Conservation (phyloP, 371 early-diverging fungal species). For the Mucor indicus region DNA sequence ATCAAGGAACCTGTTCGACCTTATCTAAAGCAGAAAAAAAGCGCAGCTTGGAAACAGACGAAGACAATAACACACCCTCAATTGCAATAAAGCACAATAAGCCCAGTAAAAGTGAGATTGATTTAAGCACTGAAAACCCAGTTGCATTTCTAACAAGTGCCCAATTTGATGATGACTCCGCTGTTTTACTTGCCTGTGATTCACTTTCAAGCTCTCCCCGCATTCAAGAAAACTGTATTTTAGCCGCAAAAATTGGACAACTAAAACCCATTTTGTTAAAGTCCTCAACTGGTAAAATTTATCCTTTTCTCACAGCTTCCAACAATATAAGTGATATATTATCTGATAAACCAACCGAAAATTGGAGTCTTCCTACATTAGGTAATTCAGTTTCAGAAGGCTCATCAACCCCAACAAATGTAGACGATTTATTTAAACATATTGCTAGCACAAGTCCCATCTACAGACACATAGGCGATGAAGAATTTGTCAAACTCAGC, state of each 20-base stretch:
- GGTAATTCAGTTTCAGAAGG: slow-evolving; percentile 7
- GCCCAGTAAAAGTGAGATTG: slow-evolving; percentile 1
- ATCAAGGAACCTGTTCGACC: slow-evolving; percentile 1
- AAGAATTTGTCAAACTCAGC: slow-evolving; percentile 2
- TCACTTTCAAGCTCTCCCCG: slow-evolving; percentile 9
- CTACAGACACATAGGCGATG: slow-evolving; percentile 7
- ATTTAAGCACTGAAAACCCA: slow-evolving; percentile 4
- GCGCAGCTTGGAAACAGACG: slow-evolving; percentile 3
- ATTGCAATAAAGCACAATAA: slow-evolving; percentile 7
- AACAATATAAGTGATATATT: slow-evolving; percentile 13
- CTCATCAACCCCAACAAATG: slow-evolving; percentile 11
- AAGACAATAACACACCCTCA: slow-evolving; percentile 4
- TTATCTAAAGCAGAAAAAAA: slow-evolving; percentile 2
- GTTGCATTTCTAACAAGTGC: slow-evolving; percentile 6
- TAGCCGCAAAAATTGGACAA: slow-evolving; percentile 12
- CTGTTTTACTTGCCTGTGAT: slow-evolving; percentile 11
- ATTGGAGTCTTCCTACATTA: slow-evolving; percentile 9
- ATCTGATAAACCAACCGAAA: slow-evolving; percentile 14
- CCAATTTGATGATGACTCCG: slow-evolving; percentile 8
- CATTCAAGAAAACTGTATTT: slow-evolving; percentile 15
- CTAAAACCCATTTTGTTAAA: slow-evolving; percentile 11
- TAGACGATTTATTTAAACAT: slow-evolving; percentile 9
- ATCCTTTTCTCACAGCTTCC: slow-evolving; percentile 15
- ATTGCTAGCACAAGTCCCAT: slow-evolving; percentile 11
- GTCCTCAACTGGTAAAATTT: slow-evolving; percentile 14